A percentile compares a stretch with the other conserved stretches of the same genome.
Evolutionary conservation across 176 grass and related monocot genomes (phyloP).

Genomic region (Rhynchospora tenuis): DNA sequence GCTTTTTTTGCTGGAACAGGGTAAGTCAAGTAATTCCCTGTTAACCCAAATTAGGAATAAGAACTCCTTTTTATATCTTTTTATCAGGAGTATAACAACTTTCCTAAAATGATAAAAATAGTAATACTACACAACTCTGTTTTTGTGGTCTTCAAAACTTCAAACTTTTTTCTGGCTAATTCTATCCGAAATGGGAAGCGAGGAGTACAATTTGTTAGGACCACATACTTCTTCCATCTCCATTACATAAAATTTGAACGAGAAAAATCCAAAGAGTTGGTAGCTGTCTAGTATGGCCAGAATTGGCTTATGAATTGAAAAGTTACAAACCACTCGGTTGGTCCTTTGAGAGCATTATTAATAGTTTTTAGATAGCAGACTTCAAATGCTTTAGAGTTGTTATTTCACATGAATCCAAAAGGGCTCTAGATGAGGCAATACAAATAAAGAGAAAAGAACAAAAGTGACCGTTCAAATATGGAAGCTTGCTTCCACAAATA

Average conservation of each 20-base stretch:
- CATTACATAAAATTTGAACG: neutral
- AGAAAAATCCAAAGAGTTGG: neutral
- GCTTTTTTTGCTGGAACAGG: conserved; percentile 90
- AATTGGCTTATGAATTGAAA: neutral
- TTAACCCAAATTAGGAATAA: neutral
- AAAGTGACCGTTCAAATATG: neutral
- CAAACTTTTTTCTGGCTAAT: neutral
- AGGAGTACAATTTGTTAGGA: neutral
- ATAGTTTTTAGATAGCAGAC: neutral
- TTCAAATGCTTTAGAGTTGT: neutral
- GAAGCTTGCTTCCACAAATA: neutral
- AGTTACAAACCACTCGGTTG: neutral
- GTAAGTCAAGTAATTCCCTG: conserved; percentile 26
- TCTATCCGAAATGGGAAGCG: neutral
- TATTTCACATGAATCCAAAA: neutral
- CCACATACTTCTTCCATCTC: neutral
- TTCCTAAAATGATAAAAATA: neutral
- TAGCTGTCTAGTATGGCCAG: neutral
- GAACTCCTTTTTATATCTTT: neutral
- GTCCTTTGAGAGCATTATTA: neutral
- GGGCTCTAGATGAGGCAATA: neutral
- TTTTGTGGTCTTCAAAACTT: neutral
- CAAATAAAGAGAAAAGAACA: neutral
- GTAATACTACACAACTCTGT: neutral
- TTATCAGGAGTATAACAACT: neutral